Conservation (phyloP, 2,329 filamentous ascomycete genomes). For the Penicillium glabrum region DNA sequence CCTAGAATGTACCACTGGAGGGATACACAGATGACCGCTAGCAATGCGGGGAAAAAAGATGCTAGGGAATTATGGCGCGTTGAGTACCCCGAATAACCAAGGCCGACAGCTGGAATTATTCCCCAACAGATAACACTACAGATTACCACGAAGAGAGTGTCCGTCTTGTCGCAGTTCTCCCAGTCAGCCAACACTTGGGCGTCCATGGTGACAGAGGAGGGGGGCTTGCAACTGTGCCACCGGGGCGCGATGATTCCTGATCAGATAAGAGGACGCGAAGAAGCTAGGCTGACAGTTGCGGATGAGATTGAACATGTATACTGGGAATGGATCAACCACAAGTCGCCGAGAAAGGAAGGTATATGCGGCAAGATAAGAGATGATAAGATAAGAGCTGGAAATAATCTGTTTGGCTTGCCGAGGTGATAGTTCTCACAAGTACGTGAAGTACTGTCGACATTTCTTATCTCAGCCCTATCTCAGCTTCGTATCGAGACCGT, state of each 20-base stretch:
- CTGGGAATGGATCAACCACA: not conserved
- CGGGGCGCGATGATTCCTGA: not conserved
- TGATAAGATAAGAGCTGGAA: not conserved
- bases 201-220: not conserved
- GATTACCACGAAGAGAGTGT: conserved; percentile 53
- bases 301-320: not conserved
- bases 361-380: not conserved
- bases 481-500: no score
- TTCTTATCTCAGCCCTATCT: no score
- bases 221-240: not conserved
- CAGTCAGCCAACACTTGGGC: conserved; percentile 44
- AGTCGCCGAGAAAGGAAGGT: not conserved
- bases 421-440: no score
- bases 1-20: conserved; percentile 54
- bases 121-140: conserved; percentile 55
- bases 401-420: no score
- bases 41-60: conserved; percentile 50
- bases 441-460: no score
- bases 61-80: conserved; percentile 50
- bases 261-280: not conserved
- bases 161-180: conserved; percentile 53
- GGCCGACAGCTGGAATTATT: conserved; percentile 53
- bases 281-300: not conserved
- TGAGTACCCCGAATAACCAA: conserved; percentile 53
- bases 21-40: conserved; percentile 50